Percentiles rank a stretch among this genome's conserved stretches.
Conservation (phyloP, 2,329 filamentous ascomycete species). For the Trichoderma sp. region DNA sequence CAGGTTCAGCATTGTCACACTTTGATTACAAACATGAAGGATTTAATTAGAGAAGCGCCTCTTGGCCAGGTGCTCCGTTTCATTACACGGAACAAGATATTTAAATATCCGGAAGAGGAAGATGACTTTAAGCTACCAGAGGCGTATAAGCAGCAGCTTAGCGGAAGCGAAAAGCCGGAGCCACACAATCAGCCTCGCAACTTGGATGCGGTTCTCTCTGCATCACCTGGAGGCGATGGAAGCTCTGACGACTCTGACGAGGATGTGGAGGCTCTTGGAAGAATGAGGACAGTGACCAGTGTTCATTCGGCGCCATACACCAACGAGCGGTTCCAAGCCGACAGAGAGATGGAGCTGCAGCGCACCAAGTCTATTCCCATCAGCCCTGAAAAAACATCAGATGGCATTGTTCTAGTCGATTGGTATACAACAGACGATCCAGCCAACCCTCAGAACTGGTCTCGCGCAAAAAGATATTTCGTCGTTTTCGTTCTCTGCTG, state of each 20-base stretch:
- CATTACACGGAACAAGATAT: not conserved
- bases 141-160: not conserved
- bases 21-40: not conserved
- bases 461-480: conserved; percentile 13
- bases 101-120: conserved; percentile 14
- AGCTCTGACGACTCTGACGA: not conserved
- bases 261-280: not conserved
- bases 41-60: conserved; percentile 7
- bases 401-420: conserved; percentile 27
- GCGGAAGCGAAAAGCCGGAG: not conserved
- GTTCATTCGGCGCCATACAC: conserved; percentile 11
- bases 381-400: conserved; percentile 18
- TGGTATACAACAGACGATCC: conserved; percentile 29
- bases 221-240: not conserved
- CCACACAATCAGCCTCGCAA: not conserved
- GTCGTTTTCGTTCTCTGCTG: conserved; percentile 11
- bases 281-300: not conserved
- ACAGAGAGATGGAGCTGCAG: conserved; percentile 5
- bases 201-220: not conserved
- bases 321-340: not conserved
- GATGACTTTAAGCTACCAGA: not conserved
- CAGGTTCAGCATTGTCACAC: not conserved
- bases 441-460: conserved; percentile 28
- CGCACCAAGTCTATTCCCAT: conserved; percentile 10
- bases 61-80: conserved; percentile 4